Evolutionary conservation across 306 rosid genomes (phyloP).

Genomic region (Fragaria iinumae): DNA sequence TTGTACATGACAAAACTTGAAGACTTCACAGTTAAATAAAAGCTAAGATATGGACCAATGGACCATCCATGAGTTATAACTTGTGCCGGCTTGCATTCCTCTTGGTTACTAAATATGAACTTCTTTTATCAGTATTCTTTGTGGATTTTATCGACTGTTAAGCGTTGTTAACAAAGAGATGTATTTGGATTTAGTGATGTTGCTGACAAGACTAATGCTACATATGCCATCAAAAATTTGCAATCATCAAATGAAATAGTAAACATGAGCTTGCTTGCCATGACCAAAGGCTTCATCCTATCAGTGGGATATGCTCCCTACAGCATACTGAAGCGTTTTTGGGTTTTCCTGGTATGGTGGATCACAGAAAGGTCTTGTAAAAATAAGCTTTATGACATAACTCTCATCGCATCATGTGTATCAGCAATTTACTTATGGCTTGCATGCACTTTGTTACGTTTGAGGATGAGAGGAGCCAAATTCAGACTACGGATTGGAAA

Average conservation of each 20-base stretch:
- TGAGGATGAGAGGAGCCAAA: not conserved
- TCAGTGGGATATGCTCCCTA: not conserved
- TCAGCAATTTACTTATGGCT: not conserved
- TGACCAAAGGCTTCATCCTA: not conserved
- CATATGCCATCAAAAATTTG: not conserved
- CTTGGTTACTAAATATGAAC: not conserved
- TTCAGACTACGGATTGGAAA: not conserved
- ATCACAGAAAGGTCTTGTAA: not conserved
- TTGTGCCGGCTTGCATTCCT: not conserved
- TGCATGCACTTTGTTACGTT: not conserved
- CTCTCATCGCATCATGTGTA: not conserved
- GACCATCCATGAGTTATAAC: not conserved
- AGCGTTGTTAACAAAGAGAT: not conserved
- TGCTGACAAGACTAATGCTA: not conserved
- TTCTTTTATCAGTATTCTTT: not conserved
- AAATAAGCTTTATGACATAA: not conserved
- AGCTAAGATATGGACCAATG: not conserved
- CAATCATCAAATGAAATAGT: not conserved
- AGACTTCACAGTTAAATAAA: not conserved
- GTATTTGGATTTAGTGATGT: not conserved
- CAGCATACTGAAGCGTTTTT: not conserved
- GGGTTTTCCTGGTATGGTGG: conserved; percentile 1
- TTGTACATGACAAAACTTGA: not conserved
- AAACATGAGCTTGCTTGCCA: not conserved
- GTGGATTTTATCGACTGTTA: not conserved